Conservation (phyloP, 139 green algal genomes). For the Coelastrella sp. region DNA sequence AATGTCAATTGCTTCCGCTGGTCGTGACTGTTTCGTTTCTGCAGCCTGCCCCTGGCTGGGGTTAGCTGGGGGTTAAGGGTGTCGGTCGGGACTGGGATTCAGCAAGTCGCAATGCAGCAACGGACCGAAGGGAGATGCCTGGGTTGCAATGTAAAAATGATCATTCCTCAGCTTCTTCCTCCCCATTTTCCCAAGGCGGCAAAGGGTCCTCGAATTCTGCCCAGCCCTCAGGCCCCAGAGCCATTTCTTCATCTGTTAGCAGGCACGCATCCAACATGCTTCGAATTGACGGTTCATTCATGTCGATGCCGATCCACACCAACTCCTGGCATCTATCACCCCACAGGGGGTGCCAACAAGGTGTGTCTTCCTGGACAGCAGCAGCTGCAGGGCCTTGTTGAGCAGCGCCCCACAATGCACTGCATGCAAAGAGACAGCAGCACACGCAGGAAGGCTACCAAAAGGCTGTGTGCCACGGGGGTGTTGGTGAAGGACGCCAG, state of each 20-base stretch:
- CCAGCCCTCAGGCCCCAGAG: slow-evolving; percentile 63
- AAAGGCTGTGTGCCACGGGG: background rate
- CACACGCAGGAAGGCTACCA: background rate
- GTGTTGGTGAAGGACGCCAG: too few species aligned
- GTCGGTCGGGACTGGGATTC: too few species aligned
- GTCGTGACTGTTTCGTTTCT: too few species aligned
- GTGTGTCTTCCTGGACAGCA: background rate
- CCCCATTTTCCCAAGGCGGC: slow-evolving; percentile 50
- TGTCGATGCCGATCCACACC: slow-evolving; percentile 81
- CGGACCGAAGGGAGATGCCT: too few species aligned
- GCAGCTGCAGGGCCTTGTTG: slow-evolving; percentile 24
- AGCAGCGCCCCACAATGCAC: slow-evolving; percentile 51
- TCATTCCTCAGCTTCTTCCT: background rate
- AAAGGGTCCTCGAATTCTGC: slow-evolving; percentile 55
- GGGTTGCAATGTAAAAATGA: too few species aligned
- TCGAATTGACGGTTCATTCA: slow-evolving; percentile 68
- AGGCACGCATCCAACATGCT: slow-evolving; percentile 79
- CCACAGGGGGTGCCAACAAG: slow-evolving; percentile 56
- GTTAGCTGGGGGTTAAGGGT: too few species aligned
- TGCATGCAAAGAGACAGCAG: slow-evolving; percentile 25
- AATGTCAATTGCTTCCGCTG: too few species aligned
- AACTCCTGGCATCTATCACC: slow-evolving; percentile 82
- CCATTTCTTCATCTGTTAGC: slow-evolving; percentile 68
- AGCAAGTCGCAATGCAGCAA: too few species aligned
- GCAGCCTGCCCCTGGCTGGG: too few species aligned